Evolutionary conservation across 768 basidiomycete genomes (phyloP).

Genomic region (Tulasnella sp.): DNA sequence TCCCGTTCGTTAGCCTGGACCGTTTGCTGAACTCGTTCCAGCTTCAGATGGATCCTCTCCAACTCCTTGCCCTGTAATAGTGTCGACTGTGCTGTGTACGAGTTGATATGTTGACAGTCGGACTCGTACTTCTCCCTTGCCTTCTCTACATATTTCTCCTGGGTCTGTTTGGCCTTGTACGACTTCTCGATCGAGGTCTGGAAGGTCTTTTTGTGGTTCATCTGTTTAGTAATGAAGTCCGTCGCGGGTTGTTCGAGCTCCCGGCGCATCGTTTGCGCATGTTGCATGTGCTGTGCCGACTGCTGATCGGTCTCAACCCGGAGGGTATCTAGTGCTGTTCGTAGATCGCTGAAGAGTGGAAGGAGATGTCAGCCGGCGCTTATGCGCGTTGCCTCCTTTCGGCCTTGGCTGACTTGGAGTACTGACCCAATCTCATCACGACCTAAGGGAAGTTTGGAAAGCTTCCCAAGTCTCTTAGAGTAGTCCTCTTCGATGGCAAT

Average conservation of each 20-base stretch:
- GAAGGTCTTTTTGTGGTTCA: constrained; percentile 59
- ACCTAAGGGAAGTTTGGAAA: constrained; percentile 67
- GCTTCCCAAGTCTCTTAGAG: constrained; percentile 68
- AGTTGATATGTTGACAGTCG: constrained; percentile 88
- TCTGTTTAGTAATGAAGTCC: constrained; percentile 53
- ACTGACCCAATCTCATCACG: constrained; percentile 88
- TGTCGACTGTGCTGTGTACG: constrained; percentile 82
- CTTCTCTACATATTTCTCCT: constrained; percentile 76
- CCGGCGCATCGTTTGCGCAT: constrained; percentile 63
- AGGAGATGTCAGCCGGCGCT: constrained; percentile 17
- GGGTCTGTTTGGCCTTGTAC: constrained; percentile 79
- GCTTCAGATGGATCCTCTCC: constrained; percentile 77
- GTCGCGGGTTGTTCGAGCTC: constrained; percentile 61
- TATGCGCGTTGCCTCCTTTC: too few species aligned
- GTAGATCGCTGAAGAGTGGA: constrained; percentile 55
- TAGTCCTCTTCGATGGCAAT: constrained; percentile 92
- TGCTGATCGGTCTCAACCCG: constrained; percentile 78
- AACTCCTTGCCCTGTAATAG: constrained; percentile 89
- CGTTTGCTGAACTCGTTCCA: constrained; percentile 81
- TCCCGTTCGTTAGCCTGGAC: constrained; percentile 88
- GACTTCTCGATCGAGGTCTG: constrained; percentile 78
- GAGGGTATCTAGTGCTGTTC: constrained; percentile 68
- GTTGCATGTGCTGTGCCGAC: constrained; percentile 55
- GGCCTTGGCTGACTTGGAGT: not conserved
- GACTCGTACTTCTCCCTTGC: constrained; percentile 89